These are phyloP conservation scores for Kurtzmaniella quercitrusa DNA, from an alignment of 1,139 yeast species.

Conservation along the genomic window DNA sequence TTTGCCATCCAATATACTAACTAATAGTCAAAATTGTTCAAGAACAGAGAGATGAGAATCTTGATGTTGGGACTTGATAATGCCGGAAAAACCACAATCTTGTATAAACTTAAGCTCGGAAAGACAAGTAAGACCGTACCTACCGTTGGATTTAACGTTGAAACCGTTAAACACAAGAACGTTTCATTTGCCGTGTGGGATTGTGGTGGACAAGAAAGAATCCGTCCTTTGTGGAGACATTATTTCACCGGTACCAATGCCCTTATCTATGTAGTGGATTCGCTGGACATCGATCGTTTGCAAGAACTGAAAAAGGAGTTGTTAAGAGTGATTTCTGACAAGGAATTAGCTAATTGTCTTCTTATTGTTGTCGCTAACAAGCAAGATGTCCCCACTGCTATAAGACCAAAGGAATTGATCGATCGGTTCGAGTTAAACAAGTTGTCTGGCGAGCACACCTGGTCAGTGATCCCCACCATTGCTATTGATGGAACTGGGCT, in stretches of 20 bases:
- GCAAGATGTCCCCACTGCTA: constrained; percentile 69
- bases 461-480: constrained; percentile 76
- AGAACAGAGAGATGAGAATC: constrained; percentile 73
- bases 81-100: constrained; percentile 81
- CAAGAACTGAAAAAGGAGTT: constrained; percentile 78
- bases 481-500: constrained; percentile 75
- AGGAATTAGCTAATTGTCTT: constrained; percentile 76
- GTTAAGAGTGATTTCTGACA: constrained; percentile 69
- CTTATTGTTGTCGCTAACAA: constrained; percentile 86
- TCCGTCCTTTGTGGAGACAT: constrained; percentile 92
- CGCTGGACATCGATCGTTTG: constrained; percentile 67
- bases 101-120: constrained; percentile 70
- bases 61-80: constrained; percentile 82
- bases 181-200: constrained; percentile 95
- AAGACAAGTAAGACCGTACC: constrained; percentile 82
- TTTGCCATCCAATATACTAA: too few species aligned
- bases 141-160: constrained; percentile 93
- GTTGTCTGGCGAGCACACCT: constrained; percentile 54
- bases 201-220: constrained; percentile 92
- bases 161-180: constrained; percentile 83
- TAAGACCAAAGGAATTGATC: constrained; percentile 63
- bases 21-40: constrained; percentile 49
- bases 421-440: constrained; percentile 53
- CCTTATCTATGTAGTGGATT: constrained; percentile 87
- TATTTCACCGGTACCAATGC: constrained; percentile 94